These are phyloP conservation scores for Penicillium cinerascens DNA, from an alignment of 495 filamentous ascomycete genomes.

Conservation along the genomic window DNA sequence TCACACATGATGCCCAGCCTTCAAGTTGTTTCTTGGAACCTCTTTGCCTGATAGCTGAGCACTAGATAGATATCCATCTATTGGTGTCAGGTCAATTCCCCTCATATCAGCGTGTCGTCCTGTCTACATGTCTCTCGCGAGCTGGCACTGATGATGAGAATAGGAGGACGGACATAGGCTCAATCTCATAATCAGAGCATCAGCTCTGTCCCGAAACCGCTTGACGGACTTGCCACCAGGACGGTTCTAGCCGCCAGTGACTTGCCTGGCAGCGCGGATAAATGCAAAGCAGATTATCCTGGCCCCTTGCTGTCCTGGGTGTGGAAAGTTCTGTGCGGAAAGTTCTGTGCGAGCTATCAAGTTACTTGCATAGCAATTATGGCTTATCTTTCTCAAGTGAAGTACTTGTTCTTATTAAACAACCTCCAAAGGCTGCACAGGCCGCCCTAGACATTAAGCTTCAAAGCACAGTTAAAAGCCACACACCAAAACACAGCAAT, in stretches of 20 bases:
- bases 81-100: slow-evolving; percentile 15
- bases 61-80: not conserved
- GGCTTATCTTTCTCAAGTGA: not conserved
- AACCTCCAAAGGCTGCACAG: too few relatives aligned
- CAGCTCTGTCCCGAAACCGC: not conserved
- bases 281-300: not conserved
- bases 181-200: not conserved
- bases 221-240: not conserved
- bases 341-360: not conserved
- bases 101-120: not conserved
- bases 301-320: not conserved
- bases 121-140: not conserved
- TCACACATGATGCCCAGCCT: not conserved
- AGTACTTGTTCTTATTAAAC: not conserved
- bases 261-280: not conserved
- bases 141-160: not conserved
- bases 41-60: not conserved
- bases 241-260: not conserved
- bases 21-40: not conserved
- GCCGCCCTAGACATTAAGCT: not conserved
- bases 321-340: not conserved
- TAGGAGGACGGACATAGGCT: not conserved
- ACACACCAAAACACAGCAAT: not conserved
- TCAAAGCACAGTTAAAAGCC: not conserved
- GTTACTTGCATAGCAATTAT: not conserved